These are phyloP conservation scores for Candida sanyiensis DNA, from an alignment of 805 yeast genomes.

Conservation along the genomic window DNA sequence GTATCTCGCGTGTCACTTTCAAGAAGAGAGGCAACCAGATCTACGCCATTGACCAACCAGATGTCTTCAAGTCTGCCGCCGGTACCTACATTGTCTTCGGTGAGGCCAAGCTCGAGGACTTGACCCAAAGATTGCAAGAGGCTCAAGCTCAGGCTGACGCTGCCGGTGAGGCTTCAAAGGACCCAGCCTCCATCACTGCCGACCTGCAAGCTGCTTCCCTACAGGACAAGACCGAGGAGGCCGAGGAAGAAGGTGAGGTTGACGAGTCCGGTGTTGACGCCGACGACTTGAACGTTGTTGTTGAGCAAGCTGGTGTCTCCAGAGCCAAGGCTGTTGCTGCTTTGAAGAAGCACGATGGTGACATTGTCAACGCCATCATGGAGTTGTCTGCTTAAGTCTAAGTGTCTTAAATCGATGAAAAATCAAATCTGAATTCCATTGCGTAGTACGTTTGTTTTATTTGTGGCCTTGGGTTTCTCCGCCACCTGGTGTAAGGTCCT, in stretches of 20 bases:
- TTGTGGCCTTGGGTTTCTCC: neutral
- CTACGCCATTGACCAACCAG: conserved; percentile 89
- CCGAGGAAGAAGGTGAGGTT: conserved; percentile 63
- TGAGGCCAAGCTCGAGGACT: conserved; percentile 94
- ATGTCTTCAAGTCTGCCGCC: conserved; percentile 86
- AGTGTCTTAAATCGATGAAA: no score
- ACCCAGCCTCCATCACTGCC: conserved; percentile 76
- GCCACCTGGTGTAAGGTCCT: neutral
- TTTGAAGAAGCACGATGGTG: conserved; percentile 81
- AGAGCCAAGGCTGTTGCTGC: conserved; percentile 90
- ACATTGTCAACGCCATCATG: conserved; percentile 95
- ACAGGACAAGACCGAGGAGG: conserved; percentile 37
- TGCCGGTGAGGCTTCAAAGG: conserved; percentile 38
- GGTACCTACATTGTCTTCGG: conserved; percentile 97
- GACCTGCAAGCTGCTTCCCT: conserved; percentile 69
- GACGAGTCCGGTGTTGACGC: conserved; percentile 82
- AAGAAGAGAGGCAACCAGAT: conserved; percentile 88
- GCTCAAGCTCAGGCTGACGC: conserved; percentile 46
- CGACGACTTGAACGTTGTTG: conserved; percentile 78
- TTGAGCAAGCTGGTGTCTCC: conserved; percentile 87
- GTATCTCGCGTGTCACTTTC: conserved; percentile 92
- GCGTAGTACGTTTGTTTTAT: no score
- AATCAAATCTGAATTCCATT: no score
- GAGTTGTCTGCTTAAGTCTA: conserved; percentile 39
- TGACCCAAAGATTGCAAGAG: conserved; percentile 81